Evolutionary conservation across 257 asterid genomes (phyloP), one percentile per base, ranked within the genome.

Genomic region (Striga asiatica): DNA sequence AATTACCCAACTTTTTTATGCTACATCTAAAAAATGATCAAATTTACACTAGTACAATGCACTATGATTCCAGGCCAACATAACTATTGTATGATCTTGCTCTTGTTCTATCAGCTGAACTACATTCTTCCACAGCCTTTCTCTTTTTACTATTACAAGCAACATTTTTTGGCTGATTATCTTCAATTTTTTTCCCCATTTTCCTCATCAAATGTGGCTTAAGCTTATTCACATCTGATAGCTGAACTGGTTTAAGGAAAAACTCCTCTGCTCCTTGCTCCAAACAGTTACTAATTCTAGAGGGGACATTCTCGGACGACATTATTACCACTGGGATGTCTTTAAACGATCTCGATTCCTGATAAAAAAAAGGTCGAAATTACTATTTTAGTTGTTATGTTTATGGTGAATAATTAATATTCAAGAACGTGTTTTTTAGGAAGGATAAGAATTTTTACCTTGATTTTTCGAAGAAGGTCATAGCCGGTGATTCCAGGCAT

Each of bases 401-500:
- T 29, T 10, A 5, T 29, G 5, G 2, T 29, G 5, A 10, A 29
- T 29, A n/a, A 29, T 29, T 29, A 29, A 29, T 29, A 29, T 29
- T 5, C 5, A 29, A 5, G 8, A 29, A 29, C 3, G 8, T 1
- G 8, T 29, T 5, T 5, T 29, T 29, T 5, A 5, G 8, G 8
- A 1, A 1, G 5, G 5, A 1, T 0, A 29, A 29, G 35, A n/a
- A n/a, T n/a, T n/a, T 5, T 23, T 48, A 65, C 83, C 84, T 81
- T 84, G 43, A 84, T 81, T 53, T 74, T 76, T 61, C 72, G 43
- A 0, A 78, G 66, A 35, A 84, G 80, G 53, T 84, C 89, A 35
- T 78, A 81, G 8, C 94, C 94, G 4, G 86, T 81, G 48, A 84
- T 19, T 54, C 81, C 81, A 11, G 94, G 94, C 94, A 84, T 84